Percentiles rank a stretch among this genome's conserved stretches.
Evolutionary conservation across 345 rosid genomes (phyloP).

Genomic region (Murraya paniculata): DNA sequence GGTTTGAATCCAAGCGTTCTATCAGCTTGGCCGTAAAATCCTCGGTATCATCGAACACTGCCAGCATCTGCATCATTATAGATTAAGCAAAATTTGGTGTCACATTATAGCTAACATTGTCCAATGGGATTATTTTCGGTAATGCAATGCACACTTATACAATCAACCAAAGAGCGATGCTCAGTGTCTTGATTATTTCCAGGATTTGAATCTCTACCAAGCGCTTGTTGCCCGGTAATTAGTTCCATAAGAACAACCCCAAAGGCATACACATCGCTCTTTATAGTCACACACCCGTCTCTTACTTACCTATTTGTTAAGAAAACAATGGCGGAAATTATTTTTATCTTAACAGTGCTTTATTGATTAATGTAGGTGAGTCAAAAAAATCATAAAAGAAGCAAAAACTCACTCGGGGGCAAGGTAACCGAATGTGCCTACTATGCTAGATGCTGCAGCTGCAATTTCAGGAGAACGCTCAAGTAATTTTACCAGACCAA

Average conservation of each 20-base stretch:
- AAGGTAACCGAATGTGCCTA: constrained; percentile 44
- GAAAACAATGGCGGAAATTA: background rate
- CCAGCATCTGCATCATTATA: constrained; percentile 20
- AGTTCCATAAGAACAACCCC: constrained; percentile 37
- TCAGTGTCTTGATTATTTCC: constrained; percentile 10
- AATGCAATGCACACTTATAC: constrained; percentile 11
- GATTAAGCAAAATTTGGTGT: background rate
- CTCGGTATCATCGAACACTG: constrained; percentile 13
- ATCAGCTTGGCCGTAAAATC: constrained; percentile 12
- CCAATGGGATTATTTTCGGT: too few relatives aligned
- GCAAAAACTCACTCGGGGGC: constrained; percentile 35
- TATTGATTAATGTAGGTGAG: background rate
- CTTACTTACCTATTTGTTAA: constrained; percentile 20
- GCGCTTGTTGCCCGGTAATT: constrained; percentile 34
- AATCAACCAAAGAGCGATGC: constrained; percentile 31
- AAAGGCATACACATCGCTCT: constrained; percentile 30
- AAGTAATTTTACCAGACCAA: constrained; percentile 34
- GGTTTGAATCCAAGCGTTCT: constrained; percentile 20
- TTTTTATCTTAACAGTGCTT: background rate
- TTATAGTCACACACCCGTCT: constrained; percentile 33
- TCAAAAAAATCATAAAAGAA: background rate
- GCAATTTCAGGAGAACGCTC: constrained; percentile 32
- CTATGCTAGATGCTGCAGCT: constrained; percentile 33
- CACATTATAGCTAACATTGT: background rate
- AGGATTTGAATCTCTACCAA: constrained; percentile 18